A percentile compares a stretch with the other conserved stretches of the same genome.
Evolutionary conservation across 352 stramenopile genomes (phyloP).

Genomic region (Globisporangium orthogonon): DNA sequence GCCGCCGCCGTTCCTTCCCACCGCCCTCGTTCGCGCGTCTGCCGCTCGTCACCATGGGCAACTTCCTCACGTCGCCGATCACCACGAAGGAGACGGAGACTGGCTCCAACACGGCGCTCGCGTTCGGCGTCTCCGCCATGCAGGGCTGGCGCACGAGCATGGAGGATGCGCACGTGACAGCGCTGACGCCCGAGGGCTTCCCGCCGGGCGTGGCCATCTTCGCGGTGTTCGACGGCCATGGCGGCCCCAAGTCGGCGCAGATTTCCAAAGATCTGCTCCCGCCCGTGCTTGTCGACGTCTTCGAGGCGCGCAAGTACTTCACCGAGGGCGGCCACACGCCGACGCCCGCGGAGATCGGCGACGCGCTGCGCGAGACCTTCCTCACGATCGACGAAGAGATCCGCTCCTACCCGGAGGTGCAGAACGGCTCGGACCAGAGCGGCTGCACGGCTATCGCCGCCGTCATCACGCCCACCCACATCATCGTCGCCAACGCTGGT

Average conservation of each 20-base stretch:
- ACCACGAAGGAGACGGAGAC: constrained; percentile 70
- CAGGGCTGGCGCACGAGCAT: constrained; percentile 81
- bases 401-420: constrained; percentile 35
- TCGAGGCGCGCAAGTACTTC: constrained; percentile 36
- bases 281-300: constrained; percentile 27
- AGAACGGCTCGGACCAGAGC: constrained; percentile 54
- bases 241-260: constrained; percentile 48
- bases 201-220: constrained; percentile 58
- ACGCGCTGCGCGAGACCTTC: constrained; percentile 52
- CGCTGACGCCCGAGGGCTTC: constrained; percentile 33
- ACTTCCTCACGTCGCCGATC: constrained; percentile 71
- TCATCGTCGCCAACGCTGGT: constrained; percentile 79
- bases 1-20: not conserved
- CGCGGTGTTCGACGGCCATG: constrained; percentile 78
- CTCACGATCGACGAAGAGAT: constrained; percentile 62
- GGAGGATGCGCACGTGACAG: constrained; percentile 73
- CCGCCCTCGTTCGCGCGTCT: not conserved
- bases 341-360: constrained; percentile 49
- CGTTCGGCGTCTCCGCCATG: constrained; percentile 67
- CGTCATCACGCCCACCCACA: constrained; percentile 60
- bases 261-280: constrained; percentile 40
- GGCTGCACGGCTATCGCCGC: constrained; percentile 72
- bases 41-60: constrained; percentile 43
- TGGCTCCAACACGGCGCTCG: constrained; percentile 43
- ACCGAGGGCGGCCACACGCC: constrained; percentile 14